Percentiles rank a stretch among this genome's conserved stretches.
Conservation (phyloP, 1,284 basidiomycete genomes). For the Pholiota adiposa region DNA sequence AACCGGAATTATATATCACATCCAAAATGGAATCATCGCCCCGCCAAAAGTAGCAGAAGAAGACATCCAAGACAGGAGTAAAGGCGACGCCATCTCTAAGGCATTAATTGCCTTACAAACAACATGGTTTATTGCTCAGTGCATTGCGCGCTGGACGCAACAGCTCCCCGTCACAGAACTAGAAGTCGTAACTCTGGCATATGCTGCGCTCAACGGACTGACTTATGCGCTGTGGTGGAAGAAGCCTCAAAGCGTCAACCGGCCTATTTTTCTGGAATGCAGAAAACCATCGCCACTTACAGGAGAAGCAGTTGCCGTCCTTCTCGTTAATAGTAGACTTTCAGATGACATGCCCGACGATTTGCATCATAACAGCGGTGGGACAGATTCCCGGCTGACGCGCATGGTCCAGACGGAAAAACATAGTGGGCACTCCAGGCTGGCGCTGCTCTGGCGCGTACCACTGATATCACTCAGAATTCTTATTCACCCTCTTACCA, state of each 20-base stretch:
- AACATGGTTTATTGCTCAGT: background rate
- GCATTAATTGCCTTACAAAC: background rate
- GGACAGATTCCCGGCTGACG: too few relatives aligned
- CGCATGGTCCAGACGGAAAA: too few relatives aligned
- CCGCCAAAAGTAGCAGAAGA: background rate
- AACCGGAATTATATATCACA: too few relatives aligned
- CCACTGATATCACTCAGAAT: too few relatives aligned
- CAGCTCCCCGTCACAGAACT: background rate
- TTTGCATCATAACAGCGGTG: too few relatives aligned
- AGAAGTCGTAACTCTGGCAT: background rate
- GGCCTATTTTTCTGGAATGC: background rate
- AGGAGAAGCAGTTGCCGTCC: background rate
- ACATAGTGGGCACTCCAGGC: too few relatives aligned
- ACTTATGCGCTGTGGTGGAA: conserved; percentile 19
- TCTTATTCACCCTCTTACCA: too few relatives aligned
- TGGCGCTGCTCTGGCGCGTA: too few relatives aligned
- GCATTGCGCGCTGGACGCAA: background rate
- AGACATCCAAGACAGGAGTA: conserved; percentile 9
- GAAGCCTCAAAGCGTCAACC: conserved; percentile 17
- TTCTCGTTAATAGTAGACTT: background rate
- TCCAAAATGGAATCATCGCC: background rate
- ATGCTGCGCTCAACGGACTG: conserved; percentile 10
- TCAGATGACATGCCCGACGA: too few relatives aligned
- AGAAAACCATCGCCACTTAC: background rate
- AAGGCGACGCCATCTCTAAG: background rate